Base-by-base conservation (phyloP, 1,284 basidiomycete genomes). In the Taiwanofungus camphoratus region DNA sequence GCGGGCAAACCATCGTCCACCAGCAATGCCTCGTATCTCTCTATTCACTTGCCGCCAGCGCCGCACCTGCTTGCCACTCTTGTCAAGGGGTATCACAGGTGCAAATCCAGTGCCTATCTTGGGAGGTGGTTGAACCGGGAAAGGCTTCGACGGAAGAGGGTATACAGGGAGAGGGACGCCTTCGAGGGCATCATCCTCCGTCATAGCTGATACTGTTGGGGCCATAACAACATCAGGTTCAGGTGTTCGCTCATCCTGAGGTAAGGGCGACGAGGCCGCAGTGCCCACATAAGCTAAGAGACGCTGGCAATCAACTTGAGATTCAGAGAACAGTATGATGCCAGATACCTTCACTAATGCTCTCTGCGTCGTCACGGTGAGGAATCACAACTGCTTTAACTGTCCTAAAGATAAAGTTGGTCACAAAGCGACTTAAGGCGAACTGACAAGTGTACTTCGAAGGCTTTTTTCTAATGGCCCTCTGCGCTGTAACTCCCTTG, bases 1-100 rank as follows among this genome's bases (percentile, higher is more conserved):
- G 21, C 73, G 73, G 6, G 77, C 65, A 53, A 87, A 82, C 86
- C 86, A 88, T 21, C 85, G 74, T 2, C 85, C 85, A 11, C 85
- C 85, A 23, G 79, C 86, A 42, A 88, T 86, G 7, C 85, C 86
- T 32, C 82, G 70, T 36, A 88, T 77, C 59, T 88, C 86, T 38
- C 86, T 75, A 45, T 81, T 72, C 4, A 82, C 85, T 32, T 73
- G 59, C 36, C 83, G 73, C 85, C 85, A 88, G 45, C 74, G 77
- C 32, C 85, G 76, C 12, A 77, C 75, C 50, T 76, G 74, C 31
- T 70, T 73, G 8, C 68, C 67, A 22, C 67, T 73, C 53, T 74
- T 78, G 57, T 88, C 86, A 21, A 88, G 67, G 33, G 81, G 71
- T 26, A 82, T 60, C 13, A 70, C 58, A 0, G 82, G 77, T 12